Conservation (phyloP, 2,329 filamentous ascomycete species). For the Alternaria panax region DNA sequence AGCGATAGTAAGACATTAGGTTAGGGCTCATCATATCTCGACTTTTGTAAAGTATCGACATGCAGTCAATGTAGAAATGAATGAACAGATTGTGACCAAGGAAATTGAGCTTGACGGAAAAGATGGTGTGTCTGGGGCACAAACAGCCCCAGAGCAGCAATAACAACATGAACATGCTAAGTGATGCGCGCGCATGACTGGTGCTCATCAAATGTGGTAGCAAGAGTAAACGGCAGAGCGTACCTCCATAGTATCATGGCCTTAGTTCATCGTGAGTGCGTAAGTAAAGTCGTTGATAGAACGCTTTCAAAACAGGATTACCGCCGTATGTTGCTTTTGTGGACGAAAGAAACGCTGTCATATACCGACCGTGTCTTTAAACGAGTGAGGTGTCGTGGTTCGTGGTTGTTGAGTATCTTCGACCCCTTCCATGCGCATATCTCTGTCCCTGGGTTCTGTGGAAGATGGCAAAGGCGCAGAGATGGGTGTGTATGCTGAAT, state of each 20-base stretch:
- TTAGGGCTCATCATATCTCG: conserved; percentile 43
- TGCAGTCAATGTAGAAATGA: conserved; percentile 33
- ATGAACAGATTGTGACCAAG: conserved; percentile 26
- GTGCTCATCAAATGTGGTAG: conserved; percentile 38
- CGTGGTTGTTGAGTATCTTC: conserved; percentile 49
- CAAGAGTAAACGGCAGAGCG: conserved; percentile 42
- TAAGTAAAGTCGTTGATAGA: conserved; percentile 46
- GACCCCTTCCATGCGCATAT: conserved; percentile 49
- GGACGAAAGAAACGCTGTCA: conserved; percentile 49
- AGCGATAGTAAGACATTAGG: conserved; percentile 49
- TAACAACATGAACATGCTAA: conserved; percentile 24
- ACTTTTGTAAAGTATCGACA: conserved; percentile 40
- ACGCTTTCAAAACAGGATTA: conserved; percentile 50
- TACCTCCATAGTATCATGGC: conserved; percentile 47
- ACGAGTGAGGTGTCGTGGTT: conserved; percentile 52
- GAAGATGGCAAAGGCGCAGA: conserved; percentile 48
- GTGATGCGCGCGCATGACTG: conserved; percentile 35
- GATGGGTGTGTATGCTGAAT: conserved; percentile 47
- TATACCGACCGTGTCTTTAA: conserved; percentile 55
- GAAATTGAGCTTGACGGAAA: conserved; percentile 20
- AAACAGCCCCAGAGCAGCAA: conserved; percentile 13
- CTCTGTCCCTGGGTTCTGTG: conserved; percentile 41
- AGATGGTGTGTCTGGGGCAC: conserved; percentile 24
- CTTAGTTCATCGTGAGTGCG: conserved; percentile 51
- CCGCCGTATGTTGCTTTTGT: conserved; percentile 49